Evolutionary conservation across 2,329 filamentous ascomycete genomes (phyloP).

Genomic region (Geosmithia flava): DNA sequence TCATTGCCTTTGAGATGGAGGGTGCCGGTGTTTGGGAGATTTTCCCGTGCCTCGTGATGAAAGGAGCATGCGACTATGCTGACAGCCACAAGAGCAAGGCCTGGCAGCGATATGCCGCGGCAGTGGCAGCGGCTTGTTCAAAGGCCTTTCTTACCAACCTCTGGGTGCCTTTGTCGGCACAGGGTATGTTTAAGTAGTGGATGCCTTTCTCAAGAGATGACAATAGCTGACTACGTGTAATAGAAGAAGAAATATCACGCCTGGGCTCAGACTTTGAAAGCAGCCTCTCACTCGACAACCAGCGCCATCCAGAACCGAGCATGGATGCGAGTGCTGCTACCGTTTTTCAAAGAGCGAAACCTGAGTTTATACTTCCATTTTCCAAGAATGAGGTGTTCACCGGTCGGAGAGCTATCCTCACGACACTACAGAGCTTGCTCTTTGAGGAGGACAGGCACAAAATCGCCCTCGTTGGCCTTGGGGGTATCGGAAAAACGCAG

Average conservation of each 20-base stretch:
- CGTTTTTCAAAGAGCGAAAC: no score
- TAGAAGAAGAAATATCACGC: no score
- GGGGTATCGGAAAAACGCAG: conserved; percentile 14
- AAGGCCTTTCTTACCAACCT: conserved; percentile 8
- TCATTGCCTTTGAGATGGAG: conserved; percentile 19
- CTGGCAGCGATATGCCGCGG: conserved; percentile 26
- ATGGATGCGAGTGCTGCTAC: no score
- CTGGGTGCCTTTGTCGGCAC: not conserved
- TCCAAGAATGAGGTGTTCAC: not conserved
- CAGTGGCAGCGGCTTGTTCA: conserved; percentile 17
- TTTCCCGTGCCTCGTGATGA: conserved; percentile 23
- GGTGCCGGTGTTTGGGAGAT: conserved; percentile 16
- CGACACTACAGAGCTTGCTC: no score
- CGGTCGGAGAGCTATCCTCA: no score
- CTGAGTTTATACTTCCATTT: no score
- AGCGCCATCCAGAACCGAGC: no score
- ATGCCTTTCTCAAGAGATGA: not conserved
- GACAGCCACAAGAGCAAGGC: conserved; percentile 10
- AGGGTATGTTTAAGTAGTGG: not conserved
- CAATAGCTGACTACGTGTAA: not conserved
- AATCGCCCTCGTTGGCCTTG: not conserved
- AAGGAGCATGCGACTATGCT: conserved; percentile 22
- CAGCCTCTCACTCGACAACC: no score
- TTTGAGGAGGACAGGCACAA: not conserved
- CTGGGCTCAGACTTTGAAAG: no score